Evolutionary conservation across 2,329 filamentous ascomycete genomes (phyloP), one percentile per base, ranked within the genome.

Genomic region (Ophiostoma triangulosporum): DNA sequence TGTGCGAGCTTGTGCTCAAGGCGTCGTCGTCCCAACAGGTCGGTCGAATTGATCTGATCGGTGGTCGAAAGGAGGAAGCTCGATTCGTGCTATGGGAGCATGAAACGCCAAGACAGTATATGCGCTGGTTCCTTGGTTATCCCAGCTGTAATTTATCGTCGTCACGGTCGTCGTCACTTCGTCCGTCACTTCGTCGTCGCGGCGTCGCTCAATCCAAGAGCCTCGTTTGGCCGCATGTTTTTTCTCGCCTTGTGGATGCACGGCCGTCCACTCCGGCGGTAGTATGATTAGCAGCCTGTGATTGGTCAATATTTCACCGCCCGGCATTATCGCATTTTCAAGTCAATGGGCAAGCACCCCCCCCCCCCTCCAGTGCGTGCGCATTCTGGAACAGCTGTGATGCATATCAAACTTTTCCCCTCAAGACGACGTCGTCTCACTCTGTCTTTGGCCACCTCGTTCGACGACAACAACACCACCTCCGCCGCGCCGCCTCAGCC

Each of bases 301-400:
- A 70, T 70, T 70, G 69, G 69, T 40, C 61, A 12, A n/a, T 12
- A 1, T 3, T 46, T 54, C 55, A 57, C 55, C 55, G 55, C 55
- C 55, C 56, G 53, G 53, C 56, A 57, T 27, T 55, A 57, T 43
- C 11, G n/a, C 46, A 31, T 31, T 48, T 48, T 31, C 14, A 14
- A 14, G 24, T 46, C 2, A 9, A 17, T 27, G 12, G 26, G 24
- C 43, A 29, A 24, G 43, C 46, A 22, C 33, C 50, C 33, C 12
- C 7, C 9, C 4, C 32, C n/a, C n/a, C 20, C 24, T 49, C 40
- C n/a, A 32, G 43, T 17, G 15, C 12, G 20, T 43, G 20, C 38
- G 38, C 24, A 43, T 43, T 43, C 38, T 55, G 54, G 54, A 55
- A 55, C 54, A 51, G 38, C 50, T 52, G 52, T 55, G 50, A 32